Conservation (phyloP, 1,139 yeast genomes). For the Scheffersomyces insectosa region DNA sequence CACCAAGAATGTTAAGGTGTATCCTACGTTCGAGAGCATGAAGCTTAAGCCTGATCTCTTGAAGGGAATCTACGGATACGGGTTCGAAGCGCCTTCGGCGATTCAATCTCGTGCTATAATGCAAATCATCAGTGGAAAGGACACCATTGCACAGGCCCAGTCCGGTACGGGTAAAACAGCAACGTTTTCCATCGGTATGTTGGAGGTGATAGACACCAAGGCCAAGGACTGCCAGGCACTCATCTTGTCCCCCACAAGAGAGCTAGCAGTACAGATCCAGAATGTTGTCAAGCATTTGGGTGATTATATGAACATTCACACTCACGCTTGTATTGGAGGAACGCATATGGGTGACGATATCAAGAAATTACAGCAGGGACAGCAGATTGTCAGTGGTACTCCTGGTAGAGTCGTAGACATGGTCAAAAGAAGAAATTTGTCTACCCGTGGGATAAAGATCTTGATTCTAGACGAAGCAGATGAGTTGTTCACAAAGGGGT, state of each 20-base stretch:
- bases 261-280: conserved; percentile 86
- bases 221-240: conserved; percentile 76
- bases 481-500: conserved; percentile 86
- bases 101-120: conserved; percentile 93
- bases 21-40: conserved; percentile 78
- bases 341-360: conserved; percentile 80
- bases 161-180: conserved; percentile 99
- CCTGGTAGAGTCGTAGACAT: conserved; percentile 94
- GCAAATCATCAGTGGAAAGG: conserved; percentile 88
- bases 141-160: conserved; percentile 96
- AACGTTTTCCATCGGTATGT: conserved; percentile 89
- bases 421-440: conserved; percentile 72
- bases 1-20: conserved; percentile 62
- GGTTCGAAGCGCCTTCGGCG: conserved; percentile 93
- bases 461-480: conserved; percentile 93
- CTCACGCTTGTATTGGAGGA: conserved; percentile 95
- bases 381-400: conserved; percentile 94
- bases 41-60: conserved; percentile 64
- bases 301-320: conserved; percentile 77
- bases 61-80: conserved; percentile 83
- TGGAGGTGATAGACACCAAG: conserved; percentile 73
- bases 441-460: conserved; percentile 74
- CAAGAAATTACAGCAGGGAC: conserved; percentile 70
- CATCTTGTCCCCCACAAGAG: conserved; percentile 94
- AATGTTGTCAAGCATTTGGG: conserved; percentile 84